Evolutionary conservation across 179 eudicot species (phyloP).

Genomic region (Silene coronaria): DNA sequence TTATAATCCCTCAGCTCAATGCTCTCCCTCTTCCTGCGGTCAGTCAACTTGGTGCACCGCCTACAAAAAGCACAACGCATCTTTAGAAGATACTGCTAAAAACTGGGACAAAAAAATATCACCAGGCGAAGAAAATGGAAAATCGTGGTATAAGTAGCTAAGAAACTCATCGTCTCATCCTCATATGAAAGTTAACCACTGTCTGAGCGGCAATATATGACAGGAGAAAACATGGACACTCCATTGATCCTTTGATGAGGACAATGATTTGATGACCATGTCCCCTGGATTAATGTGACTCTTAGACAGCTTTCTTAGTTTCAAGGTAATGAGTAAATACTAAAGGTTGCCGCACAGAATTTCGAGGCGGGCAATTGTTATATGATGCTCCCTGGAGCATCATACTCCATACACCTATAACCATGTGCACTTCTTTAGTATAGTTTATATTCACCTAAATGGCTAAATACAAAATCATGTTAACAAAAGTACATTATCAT

Average conservation of each 20-base stretch:
- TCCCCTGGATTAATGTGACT: background rate
- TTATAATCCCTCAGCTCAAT: no score
- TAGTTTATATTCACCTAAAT: no score
- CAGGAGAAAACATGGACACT: background rate
- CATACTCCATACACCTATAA: no score
- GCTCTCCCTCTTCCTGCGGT: background rate
- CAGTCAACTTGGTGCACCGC: background rate
- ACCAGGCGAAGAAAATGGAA: background rate
- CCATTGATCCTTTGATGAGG: background rate
- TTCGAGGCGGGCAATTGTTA: no score
- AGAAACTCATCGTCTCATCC: background rate
- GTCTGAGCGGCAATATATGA: background rate
- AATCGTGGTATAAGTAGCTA: background rate
- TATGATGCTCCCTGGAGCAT: no score
- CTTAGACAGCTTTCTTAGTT: no score
- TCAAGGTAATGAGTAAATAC: no score
- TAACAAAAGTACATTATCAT: no score
- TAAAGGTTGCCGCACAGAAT: no score
- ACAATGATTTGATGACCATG: background rate
- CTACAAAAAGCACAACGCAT: background rate
- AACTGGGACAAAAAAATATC: background rate
- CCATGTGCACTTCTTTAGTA: no score
- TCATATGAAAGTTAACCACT: background rate
- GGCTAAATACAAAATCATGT: no score
- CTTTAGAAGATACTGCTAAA: background rate